Conservation (phyloP, 2,329 filamentous ascomycete genomes). For the Ceratocystis ficicola region DNA sequence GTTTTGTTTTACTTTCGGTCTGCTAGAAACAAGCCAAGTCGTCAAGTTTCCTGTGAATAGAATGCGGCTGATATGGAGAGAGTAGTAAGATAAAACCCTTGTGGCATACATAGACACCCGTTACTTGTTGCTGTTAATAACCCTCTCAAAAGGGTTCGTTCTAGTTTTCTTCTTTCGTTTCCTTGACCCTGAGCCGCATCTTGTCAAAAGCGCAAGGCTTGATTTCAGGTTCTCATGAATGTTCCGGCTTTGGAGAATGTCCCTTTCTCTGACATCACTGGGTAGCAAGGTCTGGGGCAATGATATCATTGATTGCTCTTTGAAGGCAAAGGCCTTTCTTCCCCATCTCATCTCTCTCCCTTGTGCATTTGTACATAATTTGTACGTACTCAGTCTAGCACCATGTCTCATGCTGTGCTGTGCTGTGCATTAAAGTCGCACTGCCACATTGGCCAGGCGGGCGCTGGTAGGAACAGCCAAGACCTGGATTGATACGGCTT, state of each 20-base stretch:
- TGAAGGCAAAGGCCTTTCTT: too few species aligned
- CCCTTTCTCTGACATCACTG: background rate
- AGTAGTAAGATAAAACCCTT: background rate
- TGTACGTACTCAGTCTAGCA: background rate
- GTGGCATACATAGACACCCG: background rate
- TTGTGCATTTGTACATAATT: background rate
- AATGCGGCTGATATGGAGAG: background rate
- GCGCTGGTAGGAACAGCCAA: conserved; percentile 9
- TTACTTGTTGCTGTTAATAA: background rate
- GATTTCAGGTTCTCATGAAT: background rate
- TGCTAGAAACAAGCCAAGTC: background rate
- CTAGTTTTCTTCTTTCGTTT: background rate
- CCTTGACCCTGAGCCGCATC: background rate
- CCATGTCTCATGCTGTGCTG: background rate
- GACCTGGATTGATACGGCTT: conserved; percentile 3
- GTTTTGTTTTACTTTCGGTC: background rate
- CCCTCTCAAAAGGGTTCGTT: background rate
- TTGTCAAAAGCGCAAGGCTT: conserved; percentile 4
- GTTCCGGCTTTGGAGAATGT: background rate
- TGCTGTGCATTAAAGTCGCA: conserved; percentile 1
- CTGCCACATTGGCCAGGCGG: background rate
- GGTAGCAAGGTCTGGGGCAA: background rate
- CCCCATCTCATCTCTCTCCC: too few species aligned
- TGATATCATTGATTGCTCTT: background rate
- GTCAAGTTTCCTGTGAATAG: background rate